phyloP scores from a whole-genome alignment of 2,329 filamentous ascomycete genomes.

The Colletotrichum nymphaeae region DNA sequence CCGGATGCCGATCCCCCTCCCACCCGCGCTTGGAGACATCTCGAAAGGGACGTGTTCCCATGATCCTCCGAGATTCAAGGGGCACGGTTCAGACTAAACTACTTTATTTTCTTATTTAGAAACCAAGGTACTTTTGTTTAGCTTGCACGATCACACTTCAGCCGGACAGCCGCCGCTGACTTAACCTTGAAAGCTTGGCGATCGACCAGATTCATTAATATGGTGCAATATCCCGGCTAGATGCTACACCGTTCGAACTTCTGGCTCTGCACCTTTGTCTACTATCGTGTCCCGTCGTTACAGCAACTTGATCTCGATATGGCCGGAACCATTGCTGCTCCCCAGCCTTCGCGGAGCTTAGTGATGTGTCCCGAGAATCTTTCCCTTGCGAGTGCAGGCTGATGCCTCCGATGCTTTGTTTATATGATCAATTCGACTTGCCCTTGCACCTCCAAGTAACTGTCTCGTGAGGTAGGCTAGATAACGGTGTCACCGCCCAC shows the following conservation, averaged over 20 bases:
- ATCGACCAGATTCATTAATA: background rate
- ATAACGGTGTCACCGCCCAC: no score
- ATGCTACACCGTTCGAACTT: background rate
- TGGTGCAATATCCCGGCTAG: background rate
- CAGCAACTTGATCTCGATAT: background rate
- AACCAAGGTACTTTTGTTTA: background rate
- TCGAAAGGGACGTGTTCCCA: background rate
- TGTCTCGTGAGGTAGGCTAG: no score
- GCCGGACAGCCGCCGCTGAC: background rate
- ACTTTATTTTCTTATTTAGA: background rate
- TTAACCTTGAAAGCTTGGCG: background rate
- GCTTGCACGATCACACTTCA: background rate
- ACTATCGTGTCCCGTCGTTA: no score
- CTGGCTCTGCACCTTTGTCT: background rate
- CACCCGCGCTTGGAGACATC: background rate
- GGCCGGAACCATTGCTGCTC: background rate
- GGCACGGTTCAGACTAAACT: background rate
- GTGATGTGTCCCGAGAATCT: background rate
- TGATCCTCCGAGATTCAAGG: background rate
- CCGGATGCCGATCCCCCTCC: background rate
- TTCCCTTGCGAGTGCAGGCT: background rate
- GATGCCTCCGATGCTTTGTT: background rate
- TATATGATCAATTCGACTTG: background rate
- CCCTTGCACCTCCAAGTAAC: no score
- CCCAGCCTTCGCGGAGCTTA: background rate